Percentiles rank a stretch among this genome's conserved stretches.
phyloP scores from a whole-genome alignment of 1,284 basidiomycete species.

The Acaromyces ingoldii region DNA sequence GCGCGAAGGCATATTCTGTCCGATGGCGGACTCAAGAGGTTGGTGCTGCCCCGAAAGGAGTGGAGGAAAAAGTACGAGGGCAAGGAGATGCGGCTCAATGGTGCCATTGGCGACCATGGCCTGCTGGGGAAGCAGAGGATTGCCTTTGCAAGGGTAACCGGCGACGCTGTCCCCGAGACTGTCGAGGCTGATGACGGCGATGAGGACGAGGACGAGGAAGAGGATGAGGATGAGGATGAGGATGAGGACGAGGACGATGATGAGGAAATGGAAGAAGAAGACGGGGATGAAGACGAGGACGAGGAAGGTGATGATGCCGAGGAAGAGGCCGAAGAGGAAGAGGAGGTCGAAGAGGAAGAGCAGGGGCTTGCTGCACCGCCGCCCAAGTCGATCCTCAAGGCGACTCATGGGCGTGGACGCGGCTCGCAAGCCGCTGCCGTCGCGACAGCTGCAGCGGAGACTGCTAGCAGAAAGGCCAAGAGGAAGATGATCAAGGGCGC shows the following conservation, averaged over 20 bases:
- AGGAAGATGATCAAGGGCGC: no score
- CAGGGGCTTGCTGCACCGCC: not conserved
- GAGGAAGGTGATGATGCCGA: not conserved
- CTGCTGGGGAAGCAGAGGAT: conserved; percentile 1
- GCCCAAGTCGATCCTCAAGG: not conserved
- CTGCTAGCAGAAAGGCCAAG: no score
- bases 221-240: conserved; percentile 4
- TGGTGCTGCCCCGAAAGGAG: conserved; percentile 4
- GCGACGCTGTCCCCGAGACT: not conserved
- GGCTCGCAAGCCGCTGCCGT: no score
- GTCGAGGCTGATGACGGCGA: conserved; percentile 3
- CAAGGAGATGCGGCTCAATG: conserved; percentile 7
- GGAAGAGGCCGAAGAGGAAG: not conserved
- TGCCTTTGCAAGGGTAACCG: not conserved
- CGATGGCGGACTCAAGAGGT: conserved; percentile 8
- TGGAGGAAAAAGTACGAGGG: conserved; percentile 9
- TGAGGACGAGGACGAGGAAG: conserved; percentile 3
- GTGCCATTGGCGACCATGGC: not conserved
- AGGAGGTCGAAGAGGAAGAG: no score
- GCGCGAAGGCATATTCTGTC: conserved; percentile 7
- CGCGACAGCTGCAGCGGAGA: no score
- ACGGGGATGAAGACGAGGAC: not conserved
- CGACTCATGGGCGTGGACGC: no score
- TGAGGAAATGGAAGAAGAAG: not conserved
- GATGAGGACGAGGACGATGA: no score